Evolutionary conservation across 495 filamentous ascomycete species (phyloP).

Genomic region (Xylaria bambusicola): DNA sequence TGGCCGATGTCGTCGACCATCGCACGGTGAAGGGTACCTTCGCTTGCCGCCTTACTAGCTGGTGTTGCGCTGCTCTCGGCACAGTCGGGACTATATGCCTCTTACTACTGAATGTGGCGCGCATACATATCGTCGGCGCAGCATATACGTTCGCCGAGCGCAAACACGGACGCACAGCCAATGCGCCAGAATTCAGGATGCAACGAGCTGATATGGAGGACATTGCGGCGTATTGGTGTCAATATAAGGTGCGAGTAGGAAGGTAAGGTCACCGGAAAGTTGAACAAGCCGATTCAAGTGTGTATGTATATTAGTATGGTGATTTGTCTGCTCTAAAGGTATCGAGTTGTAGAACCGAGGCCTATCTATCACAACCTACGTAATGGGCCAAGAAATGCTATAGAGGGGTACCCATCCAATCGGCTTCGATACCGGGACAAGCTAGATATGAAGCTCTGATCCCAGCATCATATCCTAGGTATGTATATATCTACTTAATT

Average conservation of each 20-base stretch:
- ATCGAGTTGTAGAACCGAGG: too few species aligned
- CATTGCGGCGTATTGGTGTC: neutral
- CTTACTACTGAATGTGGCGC: neutral
- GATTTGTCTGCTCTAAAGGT: too few species aligned
- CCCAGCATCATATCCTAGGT: neutral
- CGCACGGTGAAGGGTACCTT: too few species aligned
- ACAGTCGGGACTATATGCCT: neutral
- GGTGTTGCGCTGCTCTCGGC: neutral
- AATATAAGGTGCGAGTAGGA: too few species aligned
- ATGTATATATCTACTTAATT: too few species aligned
- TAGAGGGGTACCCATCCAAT: neutral
- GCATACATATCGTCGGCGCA: neutral
- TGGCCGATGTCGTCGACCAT: conserved; percentile 27
- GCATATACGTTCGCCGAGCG: neutral
- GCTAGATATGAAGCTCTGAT: neutral
- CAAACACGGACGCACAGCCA: conserved; percentile 7
- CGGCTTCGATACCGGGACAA: neutral
- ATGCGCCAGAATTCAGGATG: neutral
- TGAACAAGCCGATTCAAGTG: too few species aligned
- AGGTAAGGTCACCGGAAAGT: too few species aligned
- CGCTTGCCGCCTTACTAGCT: neutral
- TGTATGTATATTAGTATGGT: too few species aligned
- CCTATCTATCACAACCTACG: neutral
- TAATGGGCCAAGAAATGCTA: too few species aligned
- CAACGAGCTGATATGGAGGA: conserved; percentile 8